These are phyloP conservation scores for Abelmoschus esculentus DNA, from an alignment of 345 rosid genomes.

Conservation along the genomic window DNA sequence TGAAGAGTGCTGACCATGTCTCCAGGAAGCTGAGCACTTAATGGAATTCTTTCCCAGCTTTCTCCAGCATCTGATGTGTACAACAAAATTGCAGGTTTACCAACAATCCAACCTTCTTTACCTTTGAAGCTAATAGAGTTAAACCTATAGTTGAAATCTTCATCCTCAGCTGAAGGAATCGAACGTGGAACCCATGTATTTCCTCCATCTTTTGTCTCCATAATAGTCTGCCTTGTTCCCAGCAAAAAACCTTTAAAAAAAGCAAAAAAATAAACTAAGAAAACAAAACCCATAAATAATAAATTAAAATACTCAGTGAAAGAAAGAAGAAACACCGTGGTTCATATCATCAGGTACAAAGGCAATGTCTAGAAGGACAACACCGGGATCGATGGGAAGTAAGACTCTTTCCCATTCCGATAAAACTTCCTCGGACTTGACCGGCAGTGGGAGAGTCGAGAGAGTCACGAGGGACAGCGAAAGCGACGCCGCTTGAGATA, in stretches of 20 bases:
- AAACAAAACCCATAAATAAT: not conserved
- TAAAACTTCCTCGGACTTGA: constrained; percentile 47
- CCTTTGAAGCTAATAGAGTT: constrained; percentile 82
- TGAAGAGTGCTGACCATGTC: constrained; percentile 48
- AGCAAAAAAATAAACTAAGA: not conserved
- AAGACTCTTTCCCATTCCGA: constrained; percentile 73
- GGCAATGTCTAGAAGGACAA: constrained; percentile 89
- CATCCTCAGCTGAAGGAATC: constrained; percentile 87
- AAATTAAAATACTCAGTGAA: not conserved
- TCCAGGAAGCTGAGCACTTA: constrained; percentile 91
- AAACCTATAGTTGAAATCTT: constrained; percentile 91
- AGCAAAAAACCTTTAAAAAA: constrained; percentile 50
- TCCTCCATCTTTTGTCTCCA: constrained; percentile 90
- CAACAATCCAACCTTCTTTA: constrained; percentile 95
- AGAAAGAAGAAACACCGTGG: constrained; percentile 36
- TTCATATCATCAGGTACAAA: constrained; percentile 71
- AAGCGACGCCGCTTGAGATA: constrained; percentile 44
- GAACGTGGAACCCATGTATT: constrained; percentile 73
- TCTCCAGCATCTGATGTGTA: constrained; percentile 73
- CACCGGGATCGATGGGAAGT: constrained; percentile 83
- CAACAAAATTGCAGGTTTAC: constrained; percentile 83
- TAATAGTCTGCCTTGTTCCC: constrained; percentile 81
- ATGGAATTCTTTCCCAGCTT: constrained; percentile 78
- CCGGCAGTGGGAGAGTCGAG: constrained; percentile 20
- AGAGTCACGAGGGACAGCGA: constrained; percentile 32